These are phyloP conservation scores for Porcisia hertigi DNA, from an alignment of 208 protist species.

Conservation along the genomic window DNA sequence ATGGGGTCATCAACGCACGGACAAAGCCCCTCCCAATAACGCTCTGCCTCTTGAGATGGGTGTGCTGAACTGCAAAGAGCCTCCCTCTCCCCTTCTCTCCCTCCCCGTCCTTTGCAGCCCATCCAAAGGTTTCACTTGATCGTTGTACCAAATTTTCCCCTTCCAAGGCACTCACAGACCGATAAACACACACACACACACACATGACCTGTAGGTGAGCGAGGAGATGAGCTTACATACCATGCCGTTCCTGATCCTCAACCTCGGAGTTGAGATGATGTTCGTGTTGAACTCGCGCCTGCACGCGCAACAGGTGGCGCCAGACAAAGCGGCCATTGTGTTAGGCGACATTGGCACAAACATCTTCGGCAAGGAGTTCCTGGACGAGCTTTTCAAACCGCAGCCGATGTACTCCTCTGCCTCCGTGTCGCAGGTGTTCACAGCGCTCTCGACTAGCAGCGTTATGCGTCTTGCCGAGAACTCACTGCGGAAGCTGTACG, in stretches of 20 bases:
- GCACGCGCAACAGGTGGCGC: constrained; percentile 70
- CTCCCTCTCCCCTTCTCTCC: too few species aligned
- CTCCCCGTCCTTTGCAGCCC: too few species aligned
- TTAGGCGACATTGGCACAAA: constrained; percentile 76
- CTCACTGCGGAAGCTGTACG: constrained; percentile 92
- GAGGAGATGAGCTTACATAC: constrained; percentile 59
- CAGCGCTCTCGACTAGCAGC: constrained; percentile 76
- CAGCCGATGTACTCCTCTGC: constrained; percentile 73
- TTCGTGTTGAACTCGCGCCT: constrained; percentile 92
- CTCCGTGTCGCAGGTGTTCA: constrained; percentile 74
- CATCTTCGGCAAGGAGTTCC: constrained; percentile 78
- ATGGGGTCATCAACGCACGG: too few species aligned
- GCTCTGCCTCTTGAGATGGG: too few species aligned
- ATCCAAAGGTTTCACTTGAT: too few species aligned
- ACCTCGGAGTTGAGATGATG: constrained; percentile 93
- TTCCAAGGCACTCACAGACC: neutral
- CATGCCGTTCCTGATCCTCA: constrained; percentile 91
- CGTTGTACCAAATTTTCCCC: too few species aligned
- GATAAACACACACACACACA: neutral
- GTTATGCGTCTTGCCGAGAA: constrained; percentile 86
- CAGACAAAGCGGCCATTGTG: constrained; percentile 45
- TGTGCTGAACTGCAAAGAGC: too few species aligned
- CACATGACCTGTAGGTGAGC: too few species aligned
- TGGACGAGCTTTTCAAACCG: constrained; percentile 85
- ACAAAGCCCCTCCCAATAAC: too few species aligned